Evolutionary conservation across 768 basidiomycete genomes (phyloP).

Genomic region (Floccularia luteovirens): DNA sequence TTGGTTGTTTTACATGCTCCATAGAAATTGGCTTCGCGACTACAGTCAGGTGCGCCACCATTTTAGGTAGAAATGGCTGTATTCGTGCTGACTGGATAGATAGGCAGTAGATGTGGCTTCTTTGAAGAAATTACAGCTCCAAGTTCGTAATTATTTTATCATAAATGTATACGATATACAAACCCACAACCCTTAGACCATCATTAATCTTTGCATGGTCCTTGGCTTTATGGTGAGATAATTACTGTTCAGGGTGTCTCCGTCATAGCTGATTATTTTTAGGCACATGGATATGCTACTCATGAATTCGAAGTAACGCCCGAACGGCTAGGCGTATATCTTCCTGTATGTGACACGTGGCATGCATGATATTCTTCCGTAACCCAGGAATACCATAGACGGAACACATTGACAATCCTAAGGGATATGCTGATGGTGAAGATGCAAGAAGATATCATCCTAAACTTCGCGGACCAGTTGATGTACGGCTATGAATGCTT

Average conservation of each 20-base stretch:
- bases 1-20: slow-evolving; percentile 2
- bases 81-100: background rate
- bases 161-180: background rate
- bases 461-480: slow-evolving; percentile 73
- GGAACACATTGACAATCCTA: slow-evolving; percentile 91
- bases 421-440: slow-evolving; percentile 79
- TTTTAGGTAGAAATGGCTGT: background rate
- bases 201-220: slow-evolving; percentile 83
- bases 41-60: slow-evolving; percentile 55
- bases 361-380: background rate
- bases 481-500: slow-evolving; percentile 33
- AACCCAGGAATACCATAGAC: slow-evolving; percentile 27
- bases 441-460: slow-evolving; percentile 78
- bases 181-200: slow-evolving; percentile 46
- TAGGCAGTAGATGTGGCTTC: slow-evolving; percentile 79
- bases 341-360: slow-evolving; percentile 46
- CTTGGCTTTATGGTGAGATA: slow-evolving; percentile 76
- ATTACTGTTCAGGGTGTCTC: background rate
- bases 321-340: slow-evolving; percentile 78
- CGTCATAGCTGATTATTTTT: background rate
- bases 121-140: slow-evolving; percentile 63
- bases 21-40: slow-evolving; percentile 83
- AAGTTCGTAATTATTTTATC: slow-evolving; percentile 32
- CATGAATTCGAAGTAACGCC: slow-evolving; percentile 80
- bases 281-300: slow-evolving; percentile 80